Base-by-base conservation (phyloP, 2,329 filamentous ascomycete genomes). In the Talaromyces funiculosus region DNA sequence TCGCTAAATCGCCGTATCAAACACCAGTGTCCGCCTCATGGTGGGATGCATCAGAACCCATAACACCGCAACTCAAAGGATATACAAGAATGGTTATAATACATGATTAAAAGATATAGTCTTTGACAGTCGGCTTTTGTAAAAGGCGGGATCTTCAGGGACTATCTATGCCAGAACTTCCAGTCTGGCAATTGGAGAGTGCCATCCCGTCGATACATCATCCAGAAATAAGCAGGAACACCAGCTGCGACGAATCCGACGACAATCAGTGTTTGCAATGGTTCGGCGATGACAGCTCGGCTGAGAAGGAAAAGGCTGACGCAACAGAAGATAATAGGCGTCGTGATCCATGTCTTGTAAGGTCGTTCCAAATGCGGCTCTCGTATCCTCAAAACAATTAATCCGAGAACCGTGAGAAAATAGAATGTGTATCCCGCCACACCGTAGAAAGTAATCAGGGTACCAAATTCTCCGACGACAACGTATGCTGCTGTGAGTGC, bases 361-460 rank as follows among this genome's bases (percentile, higher is more conserved):
- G 94, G 93, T 26, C 94, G 80, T 73, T 97, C 92, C 49, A 99
- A 82, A 64, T 87, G 81, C 3, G 94, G 94, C 74, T 99, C 94
- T 64, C 84, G 84, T 31, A 97, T 90, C 31, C 94, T 84, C 63
- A 99, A 81, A 57, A 99, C 84, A 64, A 99, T 97, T 53, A 99
- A 82, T 0, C 94, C 94, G 0, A 99, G 84, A 0, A 99, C 94
- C 0, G 93, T 95, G 60, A 96, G 79, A 74, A 99, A 99, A 78
- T 99, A 99, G 72, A 99, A 99, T 0, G 90, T 90, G 73, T 99
- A 99, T 14, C 92, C 92, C 0, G 94, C 94, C 12, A 99, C 94
- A 60, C 94, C 94, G 77, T 97, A 97, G 73, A 99, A 99, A 0
- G 94, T 97, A 61, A 97, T 83, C 2, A 99, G 84, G 0, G 93